Evolutionary conservation across 371 early-diverging fungal genomes (phyloP), one percentile per base, ranked within the genome.

Genomic region (Lichtheimia ornata): DNA sequence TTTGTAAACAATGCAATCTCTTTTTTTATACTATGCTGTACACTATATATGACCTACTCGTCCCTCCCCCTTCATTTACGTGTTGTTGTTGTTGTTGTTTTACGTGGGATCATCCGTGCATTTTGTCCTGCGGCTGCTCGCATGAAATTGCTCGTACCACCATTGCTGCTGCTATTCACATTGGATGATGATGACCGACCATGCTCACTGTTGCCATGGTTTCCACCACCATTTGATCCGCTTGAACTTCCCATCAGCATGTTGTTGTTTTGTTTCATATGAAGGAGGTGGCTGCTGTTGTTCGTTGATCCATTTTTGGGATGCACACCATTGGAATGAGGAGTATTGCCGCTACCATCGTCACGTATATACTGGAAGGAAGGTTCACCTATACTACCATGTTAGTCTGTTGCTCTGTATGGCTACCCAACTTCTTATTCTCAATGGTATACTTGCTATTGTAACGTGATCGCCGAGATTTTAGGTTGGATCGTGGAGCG

Each of bases 391-490:
- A 28, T 3, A 27, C 20, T 6, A 17, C 3, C 14, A 35, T 15
- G 30, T 13, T 12, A 35, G 5, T 9, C 1, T 15, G 15, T 25
- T 25, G 17, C 28, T 53, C 17, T 24, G 1, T 17, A n/a, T n/a
- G n/a, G n/a, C 28, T 53, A 5, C 6, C 35, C 30, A 2, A 4
- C 2, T 53, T 27, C 13, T 2, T 25, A 28, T 25, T 53, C 35
- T 5, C 9, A 2, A 53, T 35, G 6, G 35, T 35, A 30, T 28
- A 14, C 59, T 35, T 59, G 50, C 62, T 62, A 20, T 55, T 62
- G 27, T 62, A 59, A 11, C 60, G 59, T 27, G 65, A 51, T 42
- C 65, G 55, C n/a, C 65, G 44, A 15, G 55, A 55, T 2, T 42
- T 24, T 6, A 50, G 52, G 20, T 45, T 59, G 40, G 22, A 52